Evolutionary conservation across 495 filamentous ascomycete species (phyloP).

Genomic region (Neurospora sp.): DNA sequence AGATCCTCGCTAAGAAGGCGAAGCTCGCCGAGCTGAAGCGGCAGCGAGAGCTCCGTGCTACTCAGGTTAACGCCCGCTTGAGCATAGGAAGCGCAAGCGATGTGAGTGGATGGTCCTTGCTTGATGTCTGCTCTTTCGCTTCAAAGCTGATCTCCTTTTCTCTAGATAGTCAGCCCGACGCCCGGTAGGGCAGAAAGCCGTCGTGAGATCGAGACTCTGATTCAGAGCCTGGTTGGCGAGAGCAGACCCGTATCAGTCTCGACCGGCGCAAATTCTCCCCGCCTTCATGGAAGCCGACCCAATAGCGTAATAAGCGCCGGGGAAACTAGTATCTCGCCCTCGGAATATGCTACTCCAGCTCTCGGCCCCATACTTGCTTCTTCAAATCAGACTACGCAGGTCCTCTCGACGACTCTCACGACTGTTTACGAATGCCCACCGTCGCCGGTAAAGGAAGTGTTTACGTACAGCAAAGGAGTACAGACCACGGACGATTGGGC

Average conservation of each 20-base stretch:
- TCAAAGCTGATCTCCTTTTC: constrained; percentile 44
- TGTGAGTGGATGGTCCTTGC: constrained; percentile 23
- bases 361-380: constrained; percentile 24
- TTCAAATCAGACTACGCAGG: constrained; percentile 19
- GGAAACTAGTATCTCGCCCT: constrained; percentile 58
- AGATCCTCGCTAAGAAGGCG: constrained; percentile 87
- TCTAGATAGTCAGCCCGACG: constrained; percentile 32
- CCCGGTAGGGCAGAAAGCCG: constrained; percentile 60
- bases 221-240: constrained; percentile 68
- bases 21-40: constrained; percentile 93
- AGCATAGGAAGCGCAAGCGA: constrained; percentile 44
- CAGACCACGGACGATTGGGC: constrained; percentile 65
- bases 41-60: constrained; percentile 71
- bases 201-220: constrained; percentile 73
- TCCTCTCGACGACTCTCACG: constrained; percentile 54
- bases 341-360: constrained; percentile 39
- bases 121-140: constrained; percentile 13
- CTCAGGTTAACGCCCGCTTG: constrained; percentile 56
- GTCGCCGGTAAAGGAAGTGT: constrained; percentile 63
- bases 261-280: constrained; percentile 52
- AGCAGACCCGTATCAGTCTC: constrained; percentile 63
- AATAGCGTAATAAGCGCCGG: constrained; percentile 72
- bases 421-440: constrained; percentile 69
- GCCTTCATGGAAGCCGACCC: constrained; percentile 64
- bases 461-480: constrained; percentile 91